phyloP scores from a whole-genome alignment of 75 land plant species.

The Pinus albicaulis region DNA sequence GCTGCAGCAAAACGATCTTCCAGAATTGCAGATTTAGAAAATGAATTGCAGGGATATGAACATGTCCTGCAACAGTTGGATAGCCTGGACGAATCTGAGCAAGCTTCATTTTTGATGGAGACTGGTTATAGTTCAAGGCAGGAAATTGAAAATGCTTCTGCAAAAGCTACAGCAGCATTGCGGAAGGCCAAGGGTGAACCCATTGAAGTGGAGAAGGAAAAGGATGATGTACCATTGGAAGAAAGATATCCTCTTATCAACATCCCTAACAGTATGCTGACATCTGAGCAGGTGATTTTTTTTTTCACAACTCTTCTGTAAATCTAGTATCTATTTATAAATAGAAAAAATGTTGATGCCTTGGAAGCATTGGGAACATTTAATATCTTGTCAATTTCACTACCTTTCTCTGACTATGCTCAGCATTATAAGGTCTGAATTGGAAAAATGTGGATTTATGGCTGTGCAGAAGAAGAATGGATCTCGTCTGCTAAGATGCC shows the following conservation, averaged over 20 bases:
- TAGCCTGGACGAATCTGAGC: constrained; percentile 46
- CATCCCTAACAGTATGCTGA: constrained; percentile 73
- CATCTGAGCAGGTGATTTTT: constrained; percentile 79
- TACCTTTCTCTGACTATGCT: background rate
- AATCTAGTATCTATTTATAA: constrained; percentile 7
- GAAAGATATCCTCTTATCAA: constrained; percentile 82
- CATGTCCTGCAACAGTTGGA: constrained; percentile 66
- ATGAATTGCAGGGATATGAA: constrained; percentile 61
- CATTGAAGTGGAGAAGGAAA: constrained; percentile 51
- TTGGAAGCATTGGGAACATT: background rate
- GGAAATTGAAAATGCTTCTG: constrained; percentile 75
- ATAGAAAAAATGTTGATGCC: background rate
- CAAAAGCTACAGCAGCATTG: constrained; percentile 57
- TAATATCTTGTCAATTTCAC: background rate
- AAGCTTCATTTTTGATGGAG: constrained; percentile 51
- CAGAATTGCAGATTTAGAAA: constrained; percentile 83
- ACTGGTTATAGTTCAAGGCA: constrained; percentile 66
- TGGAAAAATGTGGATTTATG: background rate
- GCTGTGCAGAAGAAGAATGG: background rate
- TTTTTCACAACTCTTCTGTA: background rate
- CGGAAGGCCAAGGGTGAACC: constrained; percentile 77
- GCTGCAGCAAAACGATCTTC: constrained; percentile 84
- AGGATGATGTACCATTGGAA: constrained; percentile 34
- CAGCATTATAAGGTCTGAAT: background rate
- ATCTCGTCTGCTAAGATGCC: background rate